phyloP scores from a whole-genome alignment of 495 filamentous ascomycete species.

The Paragyromitra xinjiangensis region DNA sequence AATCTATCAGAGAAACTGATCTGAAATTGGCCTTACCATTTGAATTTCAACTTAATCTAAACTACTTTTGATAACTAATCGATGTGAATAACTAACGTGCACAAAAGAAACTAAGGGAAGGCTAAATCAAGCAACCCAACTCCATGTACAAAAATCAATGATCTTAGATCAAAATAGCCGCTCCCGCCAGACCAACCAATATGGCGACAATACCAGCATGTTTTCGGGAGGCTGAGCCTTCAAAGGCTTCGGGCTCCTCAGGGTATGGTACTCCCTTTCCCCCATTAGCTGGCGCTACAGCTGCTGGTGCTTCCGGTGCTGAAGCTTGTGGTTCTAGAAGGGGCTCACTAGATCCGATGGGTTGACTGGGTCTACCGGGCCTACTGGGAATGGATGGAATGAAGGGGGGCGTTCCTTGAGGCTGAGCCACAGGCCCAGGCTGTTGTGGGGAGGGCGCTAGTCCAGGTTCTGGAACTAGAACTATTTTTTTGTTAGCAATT shows the following conservation, averaged over 20 bases:
- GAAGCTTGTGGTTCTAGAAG: not conserved
- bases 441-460: slow-evolving; percentile 34
- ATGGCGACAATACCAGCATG: slow-evolving; percentile 24
- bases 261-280: slow-evolving; percentile 16
- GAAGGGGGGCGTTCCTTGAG: slow-evolving; percentile 17
- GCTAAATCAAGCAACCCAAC: slow-evolving; percentile 13
- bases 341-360: not conserved
- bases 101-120: slow-evolving; percentile 15
- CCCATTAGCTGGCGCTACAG: slow-evolving; percentile 5
- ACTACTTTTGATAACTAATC: slow-evolving; percentile 21
- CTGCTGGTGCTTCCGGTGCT: slow-evolving; percentile 2
- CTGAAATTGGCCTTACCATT: not conserved
- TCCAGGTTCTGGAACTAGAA: slow-evolving; percentile 11
- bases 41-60: not conserved
- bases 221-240: slow-evolving; percentile 36
- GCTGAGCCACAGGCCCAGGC: slow-evolving; percentile 38
- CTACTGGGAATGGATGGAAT: slow-evolving; percentile 6
- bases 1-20: slow-evolving; percentile 11
- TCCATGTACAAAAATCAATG: slow-evolving; percentile 18
- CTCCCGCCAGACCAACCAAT: slow-evolving; percentile 16
- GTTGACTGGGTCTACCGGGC: not conserved
- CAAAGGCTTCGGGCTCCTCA: slow-evolving; percentile 37
- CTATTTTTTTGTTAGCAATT: slow-evolving; percentile 14
- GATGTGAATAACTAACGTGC: slow-evolving; percentile 6
- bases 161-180: slow-evolving; percentile 27